phyloP scores from a whole-genome alignment of 1,284 basidiomycete genomes.

The Apiotrichum sp. region DNA sequence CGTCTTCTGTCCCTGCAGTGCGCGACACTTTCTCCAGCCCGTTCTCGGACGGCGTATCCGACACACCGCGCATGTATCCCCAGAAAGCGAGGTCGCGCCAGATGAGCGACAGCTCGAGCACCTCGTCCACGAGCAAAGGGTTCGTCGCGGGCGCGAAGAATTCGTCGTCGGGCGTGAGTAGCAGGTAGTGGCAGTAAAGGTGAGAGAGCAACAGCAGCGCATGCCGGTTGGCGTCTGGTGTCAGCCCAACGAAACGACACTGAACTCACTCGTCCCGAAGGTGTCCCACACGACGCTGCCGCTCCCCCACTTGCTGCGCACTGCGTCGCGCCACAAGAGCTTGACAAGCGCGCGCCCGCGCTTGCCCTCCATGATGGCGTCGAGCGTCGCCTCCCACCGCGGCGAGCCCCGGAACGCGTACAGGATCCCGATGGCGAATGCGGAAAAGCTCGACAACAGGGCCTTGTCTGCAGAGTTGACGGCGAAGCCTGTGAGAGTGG shows the following conservation, averaged over 20 bases:
- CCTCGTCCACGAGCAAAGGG: conserved; percentile 76
- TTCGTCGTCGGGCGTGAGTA: conserved; percentile 94
- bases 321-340: conserved; percentile 65
- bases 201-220: conserved; percentile 74
- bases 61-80: conserved; percentile 46
- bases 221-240: conserved; percentile 51
- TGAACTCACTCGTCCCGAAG: conserved; percentile 46
- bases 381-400: conserved; percentile 51
- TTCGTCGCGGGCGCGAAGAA: conserved; percentile 63
- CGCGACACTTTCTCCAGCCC: conserved; percentile 50
- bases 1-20: conserved; percentile 55
- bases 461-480: conserved; percentile 13
- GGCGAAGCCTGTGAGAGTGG: conserved; percentile 2
- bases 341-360: conserved; percentile 54
- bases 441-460: conserved; percentile 26
- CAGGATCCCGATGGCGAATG: conserved; percentile 43
- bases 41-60: conserved; percentile 61
- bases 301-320: conserved; percentile 53
- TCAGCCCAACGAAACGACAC: conserved; percentile 20
- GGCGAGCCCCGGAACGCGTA: conserved; percentile 54
- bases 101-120: conserved; percentile 48
- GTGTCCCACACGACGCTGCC: conserved; percentile 49
- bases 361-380: conserved; percentile 40
- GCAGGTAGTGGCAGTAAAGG: conserved; percentile 74
- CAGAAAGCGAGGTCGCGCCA: conserved; percentile 46